These are phyloP conservation scores for Zygoascus meyerae DNA, from an alignment of 1,139 yeast genomes.

Conservation along the genomic window DNA sequence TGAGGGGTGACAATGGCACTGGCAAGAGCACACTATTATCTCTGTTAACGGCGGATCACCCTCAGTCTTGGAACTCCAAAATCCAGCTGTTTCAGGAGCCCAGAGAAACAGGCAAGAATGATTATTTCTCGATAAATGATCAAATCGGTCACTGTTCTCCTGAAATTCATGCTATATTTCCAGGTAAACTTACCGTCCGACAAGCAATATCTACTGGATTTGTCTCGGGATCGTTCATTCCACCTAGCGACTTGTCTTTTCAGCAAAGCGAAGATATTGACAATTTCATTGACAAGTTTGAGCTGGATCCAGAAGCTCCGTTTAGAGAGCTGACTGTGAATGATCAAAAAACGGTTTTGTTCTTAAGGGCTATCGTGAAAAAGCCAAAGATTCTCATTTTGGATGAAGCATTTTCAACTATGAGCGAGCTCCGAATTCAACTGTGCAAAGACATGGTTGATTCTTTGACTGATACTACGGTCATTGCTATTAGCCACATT, in stretches of 20 bases:
- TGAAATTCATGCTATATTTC: conserved; percentile 81
- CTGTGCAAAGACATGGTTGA: conserved; percentile 63
- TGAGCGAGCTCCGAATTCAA: conserved; percentile 63
- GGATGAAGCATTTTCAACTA: conserved; percentile 91
- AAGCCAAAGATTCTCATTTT: conserved; percentile 71
- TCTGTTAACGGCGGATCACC: conserved; percentile 87
- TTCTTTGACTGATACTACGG: conserved; percentile 49
- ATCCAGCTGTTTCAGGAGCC: conserved; percentile 58
- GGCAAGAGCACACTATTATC: conserved; percentile 89
- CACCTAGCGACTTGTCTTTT: conserved; percentile 35
- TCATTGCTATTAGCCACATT: conserved; percentile 74
- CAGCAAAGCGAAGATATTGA: conserved; percentile 37
- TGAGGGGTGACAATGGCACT: conserved; percentile 84
- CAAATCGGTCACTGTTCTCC: conserved; percentile 87
- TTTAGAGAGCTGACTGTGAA: conserved; percentile 59
- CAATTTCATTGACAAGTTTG: conserved; percentile 28
- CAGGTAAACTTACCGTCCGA: conserved; percentile 47
- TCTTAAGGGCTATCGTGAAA: conserved; percentile 70
- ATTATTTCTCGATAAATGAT: conserved; percentile 72
- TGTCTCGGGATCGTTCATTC: conserved; percentile 54
- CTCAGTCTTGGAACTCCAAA: conserved; percentile 84
- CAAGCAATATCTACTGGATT: conserved; percentile 72
- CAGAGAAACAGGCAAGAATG: conserved; percentile 70
- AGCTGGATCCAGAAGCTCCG: conserved; percentile 31
- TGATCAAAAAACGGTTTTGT: conserved; percentile 71